phyloP scores from a whole-genome alignment of 495 filamentous ascomycete species.

The Daldinia bambusicola region DNA sequence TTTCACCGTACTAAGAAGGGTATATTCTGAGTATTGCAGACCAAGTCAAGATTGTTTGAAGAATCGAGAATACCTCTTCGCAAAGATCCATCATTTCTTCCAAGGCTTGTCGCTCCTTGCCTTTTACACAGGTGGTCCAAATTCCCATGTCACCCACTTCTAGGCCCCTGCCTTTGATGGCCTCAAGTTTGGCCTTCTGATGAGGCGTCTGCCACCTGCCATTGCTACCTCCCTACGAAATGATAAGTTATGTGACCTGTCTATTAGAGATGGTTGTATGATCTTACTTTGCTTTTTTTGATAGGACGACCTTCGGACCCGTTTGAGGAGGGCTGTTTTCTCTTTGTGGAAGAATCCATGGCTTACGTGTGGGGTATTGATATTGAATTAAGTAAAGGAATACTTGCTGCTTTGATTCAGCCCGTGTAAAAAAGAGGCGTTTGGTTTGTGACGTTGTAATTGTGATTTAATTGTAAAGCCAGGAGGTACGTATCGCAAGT shows the following conservation, averaged over 20 bases:
- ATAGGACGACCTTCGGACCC: slow-evolving; percentile 30
- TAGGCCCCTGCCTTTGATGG: slow-evolving; percentile 55
- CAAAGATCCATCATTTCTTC: slow-evolving; percentile 78
- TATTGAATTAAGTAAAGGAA: neutral
- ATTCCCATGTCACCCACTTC: slow-evolving; percentile 85
- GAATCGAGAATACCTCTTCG: slow-evolving; percentile 67
- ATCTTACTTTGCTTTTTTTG: slow-evolving; percentile 50
- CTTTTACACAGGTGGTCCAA: slow-evolving; percentile 87
- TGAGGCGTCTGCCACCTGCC: slow-evolving; percentile 68
- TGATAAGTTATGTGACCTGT: neutral
- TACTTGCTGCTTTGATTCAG: neutral
- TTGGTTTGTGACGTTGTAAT: neutral
- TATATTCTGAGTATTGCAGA: slow-evolving; percentile 9
- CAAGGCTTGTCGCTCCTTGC: slow-evolving; percentile 79
- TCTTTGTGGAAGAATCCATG: slow-evolving; percentile 42
- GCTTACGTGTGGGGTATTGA: neutral
- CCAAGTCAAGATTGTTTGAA: neutral
- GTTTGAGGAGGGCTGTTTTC: slow-evolving; percentile 31
- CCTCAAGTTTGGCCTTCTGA: slow-evolving; percentile 56
- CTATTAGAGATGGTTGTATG: neutral
- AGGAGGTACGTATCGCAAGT: neutral
- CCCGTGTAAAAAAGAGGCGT: neutral
- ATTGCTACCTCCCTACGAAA: slow-evolving; percentile 55
- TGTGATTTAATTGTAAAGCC: neutral
- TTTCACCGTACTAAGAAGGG: slow-evolving; percentile 62